phyloP scores from a whole-genome alignment of 2,329 filamentous ascomycete genomes.

The Trichothecium roseum region DNA sequence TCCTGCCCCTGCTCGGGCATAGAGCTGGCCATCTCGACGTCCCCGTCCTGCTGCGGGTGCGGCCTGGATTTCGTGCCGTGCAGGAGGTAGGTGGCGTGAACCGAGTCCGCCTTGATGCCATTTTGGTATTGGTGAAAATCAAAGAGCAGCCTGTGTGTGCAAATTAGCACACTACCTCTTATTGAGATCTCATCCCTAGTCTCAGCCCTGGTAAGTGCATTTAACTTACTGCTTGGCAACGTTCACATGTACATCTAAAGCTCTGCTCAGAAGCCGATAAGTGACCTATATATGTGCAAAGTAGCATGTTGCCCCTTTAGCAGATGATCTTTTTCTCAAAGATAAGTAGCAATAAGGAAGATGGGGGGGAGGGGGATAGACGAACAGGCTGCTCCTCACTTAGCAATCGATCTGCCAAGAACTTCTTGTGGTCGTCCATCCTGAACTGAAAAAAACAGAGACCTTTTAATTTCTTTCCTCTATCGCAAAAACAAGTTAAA shows the following conservation, averaged over 20 bases:
- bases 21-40: slow-evolving; percentile 61
- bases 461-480: no score
- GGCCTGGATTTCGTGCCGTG: slow-evolving; percentile 52
- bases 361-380: no score
- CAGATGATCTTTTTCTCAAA: no score
- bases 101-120: slow-evolving; percentile 56
- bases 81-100: slow-evolving; percentile 91
- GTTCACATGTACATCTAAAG: slow-evolving; percentile 75
- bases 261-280: slow-evolving; percentile 75
- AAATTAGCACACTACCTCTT: slow-evolving; percentile 66
- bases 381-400: slow-evolving; percentile 64
- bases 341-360: no score
- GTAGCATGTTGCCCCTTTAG: no score
- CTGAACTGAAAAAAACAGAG: no score
- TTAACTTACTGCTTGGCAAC: slow-evolving; percentile 70
- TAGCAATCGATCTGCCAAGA: slow-evolving; percentile 65
- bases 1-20: slow-evolving; percentile 43
- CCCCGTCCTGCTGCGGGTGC: slow-evolving; percentile 38
- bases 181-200: slow-evolving; percentile 61
- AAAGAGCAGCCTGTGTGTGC: slow-evolving; percentile 61
- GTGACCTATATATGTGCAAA: slow-evolving; percentile 61
- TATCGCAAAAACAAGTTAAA: no score
- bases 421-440: slow-evolving; percentile 59
- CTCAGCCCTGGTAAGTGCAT: slow-evolving; percentile 7
- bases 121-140: slow-evolving; percentile 75